A percentile compares a stretch with the other conserved stretches of the same genome.
These are phyloP conservation scores for Hypoxylon fragiforme DNA, from an alignment of 495 filamentous ascomycete species.

Conservation along the genomic window DNA sequence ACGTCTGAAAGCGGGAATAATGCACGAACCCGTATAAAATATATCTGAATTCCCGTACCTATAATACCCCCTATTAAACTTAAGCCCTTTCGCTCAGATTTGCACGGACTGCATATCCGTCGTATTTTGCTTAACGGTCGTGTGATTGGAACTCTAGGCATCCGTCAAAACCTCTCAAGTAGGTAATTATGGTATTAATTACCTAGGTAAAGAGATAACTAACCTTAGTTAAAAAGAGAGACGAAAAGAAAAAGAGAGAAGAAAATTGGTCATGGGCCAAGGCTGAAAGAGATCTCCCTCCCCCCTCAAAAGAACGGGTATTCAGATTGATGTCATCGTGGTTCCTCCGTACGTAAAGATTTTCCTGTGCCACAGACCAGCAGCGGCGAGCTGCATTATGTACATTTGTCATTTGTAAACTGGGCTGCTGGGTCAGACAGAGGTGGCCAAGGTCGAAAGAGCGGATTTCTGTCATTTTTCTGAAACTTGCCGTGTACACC, in stretches of 20 bases:
- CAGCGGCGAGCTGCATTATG: neutral
- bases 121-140: neutral
- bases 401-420: too few relatives aligned
- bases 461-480: conserved; percentile 14
- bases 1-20: too few relatives aligned
- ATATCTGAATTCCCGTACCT: too few relatives aligned
- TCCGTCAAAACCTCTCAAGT: neutral
- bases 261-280: too few relatives aligned
- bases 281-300: neutral
- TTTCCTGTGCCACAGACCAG: conserved; percentile 23
- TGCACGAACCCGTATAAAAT: too few relatives aligned
- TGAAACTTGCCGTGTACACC: neutral
- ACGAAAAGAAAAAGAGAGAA: too few relatives aligned
- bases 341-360: conserved; percentile 10
- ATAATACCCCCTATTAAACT: neutral
- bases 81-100: neutral
- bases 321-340: conserved; percentile 32
- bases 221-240: too few relatives aligned
- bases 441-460: neutral
- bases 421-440: too few relatives aligned
- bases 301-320: too few relatives aligned
- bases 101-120: neutral
- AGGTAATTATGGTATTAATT: neutral
- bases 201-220: too few relatives aligned
- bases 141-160: neutral